Base-by-base conservation (phyloP, 345 rosid species). In the Citrus sp. region DNA sequence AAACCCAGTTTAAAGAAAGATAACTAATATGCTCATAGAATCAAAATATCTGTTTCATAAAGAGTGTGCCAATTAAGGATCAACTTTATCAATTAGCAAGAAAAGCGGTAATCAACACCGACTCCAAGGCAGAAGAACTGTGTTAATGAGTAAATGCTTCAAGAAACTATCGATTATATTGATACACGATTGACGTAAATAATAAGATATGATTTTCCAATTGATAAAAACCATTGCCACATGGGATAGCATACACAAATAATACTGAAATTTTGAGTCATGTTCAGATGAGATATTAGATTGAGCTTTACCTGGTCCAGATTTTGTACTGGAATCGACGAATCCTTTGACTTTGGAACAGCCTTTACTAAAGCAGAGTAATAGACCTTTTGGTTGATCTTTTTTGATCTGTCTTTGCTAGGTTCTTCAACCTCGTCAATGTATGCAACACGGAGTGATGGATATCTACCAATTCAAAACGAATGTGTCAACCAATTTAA, bases 381-480 rank as follows among this genome's bases (percentile, higher is more conserved):
- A 83, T 93, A 94, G 79, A 84, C 94, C 86, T 91, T 94, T 79
- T 87, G 84, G 81, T 90, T 92, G 68, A 84, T 85, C 82, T 86
- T 94, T 80, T 89, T 92, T 69, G 83, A 71, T 74, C 82, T 88
- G 77, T 90, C 99, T 81, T 91, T 83, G 77, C 74, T 91, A 67
- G 96, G 89, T 83, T 93, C 97, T 85, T 97, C 98, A 9, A 97
- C 93, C 87, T 97, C 99, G 75, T 97, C 99, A 79, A 97, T 94
- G 80, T 94, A 97, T 32, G 99, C 99, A 61, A 97, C 98, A 49
- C 99, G 98, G 72, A 97, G 94, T 16, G 99, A 97, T n/a, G 96
- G 98, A 82, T 97, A 92, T 73, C 99, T 97, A 88, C 82, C 86
- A 80, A 70, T 62, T 24, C 73, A 34, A 78, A 76, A 77, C 2